These are phyloP conservation scores for Guyanaporus albipodus DNA, from an alignment of 768 basidiomycete species.

Conservation along the genomic window DNA sequence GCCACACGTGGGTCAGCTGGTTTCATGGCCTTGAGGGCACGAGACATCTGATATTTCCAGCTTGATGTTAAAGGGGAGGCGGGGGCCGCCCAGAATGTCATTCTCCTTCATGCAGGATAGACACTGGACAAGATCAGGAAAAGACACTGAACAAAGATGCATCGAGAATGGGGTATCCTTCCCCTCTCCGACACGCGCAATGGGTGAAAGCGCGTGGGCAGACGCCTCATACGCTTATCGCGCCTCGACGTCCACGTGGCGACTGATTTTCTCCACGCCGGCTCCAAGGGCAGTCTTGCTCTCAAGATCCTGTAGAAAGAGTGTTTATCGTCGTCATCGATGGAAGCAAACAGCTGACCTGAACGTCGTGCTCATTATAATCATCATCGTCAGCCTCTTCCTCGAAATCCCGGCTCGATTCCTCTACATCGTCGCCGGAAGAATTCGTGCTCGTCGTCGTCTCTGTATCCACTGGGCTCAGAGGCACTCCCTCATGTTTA, in stretches of 20 bases:
- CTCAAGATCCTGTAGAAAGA: slow-evolving; percentile 16
- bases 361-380: slow-evolving; percentile 14
- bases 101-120: background rate
- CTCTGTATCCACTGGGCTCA: slow-evolving; percentile 12
- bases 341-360: slow-evolving; percentile 12
- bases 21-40: too few relatives aligned
- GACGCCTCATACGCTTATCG: slow-evolving; percentile 8
- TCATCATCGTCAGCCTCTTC: slow-evolving; percentile 21
- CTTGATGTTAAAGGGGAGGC: too few relatives aligned
- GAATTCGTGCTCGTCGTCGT: slow-evolving; percentile 6
- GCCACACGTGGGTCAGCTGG: too few relatives aligned
- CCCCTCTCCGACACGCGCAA: background rate
- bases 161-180: slow-evolving; percentile 12
- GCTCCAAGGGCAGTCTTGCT: slow-evolving; percentile 34
- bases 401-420: slow-evolving; percentile 3
- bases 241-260: slow-evolving; percentile 25
- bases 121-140: background rate
- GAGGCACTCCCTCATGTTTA: slow-evolving; percentile 6
- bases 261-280: slow-evolving; percentile 36
- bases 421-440: slow-evolving; percentile 13
- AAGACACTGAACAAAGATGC: background rate
- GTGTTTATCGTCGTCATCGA: slow-evolving; percentile 1
- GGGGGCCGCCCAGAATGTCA: too few relatives aligned
- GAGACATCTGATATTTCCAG: background rate
- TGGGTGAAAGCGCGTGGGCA: background rate